These are phyloP conservation scores for Fraxinus quadrangulata DNA, from an alignment of 257 asterid genomes.

Conservation along the genomic window DNA sequence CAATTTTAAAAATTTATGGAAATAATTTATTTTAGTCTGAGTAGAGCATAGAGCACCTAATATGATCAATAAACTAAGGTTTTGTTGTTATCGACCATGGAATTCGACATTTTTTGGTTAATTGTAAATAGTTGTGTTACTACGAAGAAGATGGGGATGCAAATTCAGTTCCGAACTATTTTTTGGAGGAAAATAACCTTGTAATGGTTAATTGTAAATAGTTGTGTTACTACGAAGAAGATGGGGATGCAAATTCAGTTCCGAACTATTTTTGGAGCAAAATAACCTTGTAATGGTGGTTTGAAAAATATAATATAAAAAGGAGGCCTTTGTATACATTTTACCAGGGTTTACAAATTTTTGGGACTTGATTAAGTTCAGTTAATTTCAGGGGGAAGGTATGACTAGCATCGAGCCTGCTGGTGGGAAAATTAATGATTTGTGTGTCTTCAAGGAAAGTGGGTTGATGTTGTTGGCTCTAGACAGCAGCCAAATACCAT, in stretches of 20 bases:
- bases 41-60: background rate
- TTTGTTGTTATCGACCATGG: too few species aligned
- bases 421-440: slow-evolving; percentile 80
- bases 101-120: too few species aligned
- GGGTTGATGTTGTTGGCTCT: slow-evolving; percentile 85
- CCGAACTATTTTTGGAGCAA: background rate
- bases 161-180: background rate
- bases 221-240: too few species aligned
- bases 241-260: background rate
- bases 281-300: background rate
- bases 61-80: too few species aligned
- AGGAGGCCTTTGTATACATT: background rate
- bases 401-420: slow-evolving; percentile 95
- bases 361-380: slow-evolving; percentile 25
- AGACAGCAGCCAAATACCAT: slow-evolving; percentile 88
- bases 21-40: background rate
- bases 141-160: background rate
- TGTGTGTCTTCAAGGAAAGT: slow-evolving; percentile 75
- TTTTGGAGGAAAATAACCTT: background rate
- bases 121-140: too few species aligned
- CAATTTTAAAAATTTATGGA: background rate
- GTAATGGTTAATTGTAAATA: too few species aligned
- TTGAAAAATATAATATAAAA: background rate
- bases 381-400: slow-evolving; percentile 77
- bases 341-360: slow-evolving; percentile 5